Percentiles rank a stretch among this genome's conserved stretches.
These are phyloP conservation scores for Hordeum marinum DNA, from an alignment of 176 grass and related monocot species.

Conservation along the genomic window DNA sequence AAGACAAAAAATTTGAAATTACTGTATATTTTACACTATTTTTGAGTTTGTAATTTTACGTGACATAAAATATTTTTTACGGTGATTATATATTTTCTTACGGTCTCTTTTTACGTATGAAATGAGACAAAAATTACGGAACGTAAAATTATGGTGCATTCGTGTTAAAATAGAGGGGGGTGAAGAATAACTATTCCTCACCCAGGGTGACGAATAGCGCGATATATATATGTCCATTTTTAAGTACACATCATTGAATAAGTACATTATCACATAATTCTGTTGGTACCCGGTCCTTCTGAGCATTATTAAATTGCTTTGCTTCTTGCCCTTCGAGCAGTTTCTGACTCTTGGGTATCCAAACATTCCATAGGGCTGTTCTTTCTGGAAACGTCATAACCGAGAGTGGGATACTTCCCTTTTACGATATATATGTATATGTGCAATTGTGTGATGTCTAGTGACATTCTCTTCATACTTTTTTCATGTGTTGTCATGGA, in stretches of 20 bases:
- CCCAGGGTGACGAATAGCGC: no score
- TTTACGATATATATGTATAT: neutral
- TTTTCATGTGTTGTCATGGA: neutral
- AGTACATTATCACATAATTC: neutral
- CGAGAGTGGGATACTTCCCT: neutral
- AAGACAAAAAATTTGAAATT: no score
- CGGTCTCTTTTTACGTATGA: no score
- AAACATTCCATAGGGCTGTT: neutral
- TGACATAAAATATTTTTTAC: no score
- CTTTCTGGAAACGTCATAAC: neutral
- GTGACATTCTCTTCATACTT: neutral
- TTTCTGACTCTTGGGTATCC: conserved; percentile 2
- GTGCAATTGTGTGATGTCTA: neutral
- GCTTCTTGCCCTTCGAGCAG: neutral
- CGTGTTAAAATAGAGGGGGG: no score
- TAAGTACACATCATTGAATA: neutral
- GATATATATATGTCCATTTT: conserved; percentile 4
- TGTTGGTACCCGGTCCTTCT: neutral
- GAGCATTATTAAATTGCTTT: neutral
- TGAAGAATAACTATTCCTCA: no score
- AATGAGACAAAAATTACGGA: no score
- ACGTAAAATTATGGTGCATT: no score
- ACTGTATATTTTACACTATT: no score
- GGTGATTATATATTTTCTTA: no score
- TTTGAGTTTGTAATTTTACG: no score